Evolutionary conservation across 2,329 filamentous ascomycete genomes (phyloP), one percentile per base, ranked within the genome.

Genomic region (Huntiella savannae): DNA sequence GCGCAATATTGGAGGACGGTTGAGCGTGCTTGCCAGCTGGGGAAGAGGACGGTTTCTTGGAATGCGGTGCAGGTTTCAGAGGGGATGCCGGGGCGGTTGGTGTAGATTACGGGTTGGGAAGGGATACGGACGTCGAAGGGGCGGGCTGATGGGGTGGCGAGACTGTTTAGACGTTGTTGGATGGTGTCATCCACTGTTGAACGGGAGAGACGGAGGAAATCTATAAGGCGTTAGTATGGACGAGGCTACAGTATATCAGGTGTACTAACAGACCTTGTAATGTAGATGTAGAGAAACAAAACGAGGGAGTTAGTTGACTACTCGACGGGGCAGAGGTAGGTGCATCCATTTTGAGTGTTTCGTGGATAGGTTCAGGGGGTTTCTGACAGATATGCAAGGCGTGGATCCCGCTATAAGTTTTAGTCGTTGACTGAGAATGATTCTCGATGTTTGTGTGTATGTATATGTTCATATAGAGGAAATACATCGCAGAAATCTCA

Each of bases 101-200:
- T 62, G 36, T 68, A 63, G 2, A 73, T 65, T 17, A 68, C 66
- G 11, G 71, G 65, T 1, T 77, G 73, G 1, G 85, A 93, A 1
- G 83, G 87, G 15, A 33, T 15, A 0, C 70, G 64, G 1, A 88
- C 82, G 58, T 94, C 81, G 62, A 94, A 96, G 12, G 77, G 75
- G 35, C 63, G 62, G 39, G 68, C 66, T 10, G 82, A 71, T 0
- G 88, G 88, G 1, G 80, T 87, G 39, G 84, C 65, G 34, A 96
- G 72, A 1, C 85, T 84, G 65, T 96, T 96, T 51, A 98, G 75
- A 56, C 92, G 88, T 57, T 94, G 87, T 1, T 77, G 77, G 57
- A 98, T 96, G 39, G 82, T 85, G 62, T 98, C 91, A 63, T 98
- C 91, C 56, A 95, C 79, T 41, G 82, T 75, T 45, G 75, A 70